Evolutionary conservation across 2,329 filamentous ascomycete species (phyloP).

Genomic region (Diplodia sapinea): DNA sequence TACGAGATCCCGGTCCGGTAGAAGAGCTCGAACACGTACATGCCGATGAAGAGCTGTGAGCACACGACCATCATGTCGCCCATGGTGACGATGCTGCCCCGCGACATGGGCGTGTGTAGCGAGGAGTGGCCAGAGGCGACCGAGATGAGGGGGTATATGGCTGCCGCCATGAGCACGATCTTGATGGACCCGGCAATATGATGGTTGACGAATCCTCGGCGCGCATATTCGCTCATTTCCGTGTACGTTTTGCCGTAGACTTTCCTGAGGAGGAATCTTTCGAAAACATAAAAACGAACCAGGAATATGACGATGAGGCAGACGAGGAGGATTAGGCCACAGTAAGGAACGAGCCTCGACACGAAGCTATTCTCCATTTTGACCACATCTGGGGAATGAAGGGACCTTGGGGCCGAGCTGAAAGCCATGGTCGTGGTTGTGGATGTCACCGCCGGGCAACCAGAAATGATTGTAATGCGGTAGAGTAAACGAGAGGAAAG

Average conservation of each 20-base stretch:
- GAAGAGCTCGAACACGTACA: conserved; percentile 56
- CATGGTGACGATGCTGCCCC: conserved; percentile 43
- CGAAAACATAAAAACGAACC: conserved; percentile 46
- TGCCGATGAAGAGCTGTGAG: conserved; percentile 52
- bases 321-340: conserved; percentile 38
- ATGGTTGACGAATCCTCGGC: conserved; percentile 55
- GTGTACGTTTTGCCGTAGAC: conserved; percentile 47
- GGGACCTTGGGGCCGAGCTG: not conserved
- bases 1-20: conserved; percentile 51
- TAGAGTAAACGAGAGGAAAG: not conserved
- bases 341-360: conserved; percentile 37
- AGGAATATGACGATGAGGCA: conserved; percentile 34
- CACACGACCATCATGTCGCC: conserved; percentile 51
- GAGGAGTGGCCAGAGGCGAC: conserved; percentile 45
- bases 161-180: conserved; percentile 48
- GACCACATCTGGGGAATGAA: not conserved
- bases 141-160: conserved; percentile 51
- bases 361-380: conserved; percentile 8
- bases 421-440: not conserved
- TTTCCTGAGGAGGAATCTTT: conserved; percentile 46
- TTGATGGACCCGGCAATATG: conserved; percentile 54
- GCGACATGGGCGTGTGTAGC: conserved; percentile 43
- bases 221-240: conserved; percentile 44
- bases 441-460: no score
- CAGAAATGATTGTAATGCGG: no score